Evolutionary conservation across 73 alveolate genomes (phyloP).

Genomic region (Effrenium voratum): DNA sequence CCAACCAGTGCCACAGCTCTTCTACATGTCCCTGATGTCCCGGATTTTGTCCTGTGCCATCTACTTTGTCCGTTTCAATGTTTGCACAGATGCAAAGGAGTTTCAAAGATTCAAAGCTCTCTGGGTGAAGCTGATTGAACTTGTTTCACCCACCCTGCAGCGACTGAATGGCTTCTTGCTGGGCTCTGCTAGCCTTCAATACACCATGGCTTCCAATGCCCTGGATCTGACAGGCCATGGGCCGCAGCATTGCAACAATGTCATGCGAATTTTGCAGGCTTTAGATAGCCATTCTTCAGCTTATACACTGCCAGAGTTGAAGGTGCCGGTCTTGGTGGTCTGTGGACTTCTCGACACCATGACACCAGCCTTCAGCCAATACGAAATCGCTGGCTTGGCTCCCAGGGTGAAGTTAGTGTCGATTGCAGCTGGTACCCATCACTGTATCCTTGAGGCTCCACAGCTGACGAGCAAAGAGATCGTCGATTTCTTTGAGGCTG

Average conservation of each 20-base stretch:
- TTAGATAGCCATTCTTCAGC: constrained; percentile 60
- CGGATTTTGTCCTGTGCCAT: constrained; percentile 74
- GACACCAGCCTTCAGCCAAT: constrained; percentile 88
- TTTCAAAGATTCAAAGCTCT: constrained; percentile 47
- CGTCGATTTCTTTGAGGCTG: constrained; percentile 38
- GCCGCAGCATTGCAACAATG: constrained; percentile 83
- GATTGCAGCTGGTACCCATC: constrained; percentile 89
- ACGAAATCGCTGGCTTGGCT: constrained; percentile 76
- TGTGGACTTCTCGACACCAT: constrained; percentile 63
- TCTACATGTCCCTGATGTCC: constrained; percentile 63
- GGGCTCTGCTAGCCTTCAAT: constrained; percentile 76
- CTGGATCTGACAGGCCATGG: constrained; percentile 84
- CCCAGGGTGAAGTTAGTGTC: constrained; percentile 57
- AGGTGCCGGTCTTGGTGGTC: constrained; percentile 74
- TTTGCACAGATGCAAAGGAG: constrained; percentile 71
- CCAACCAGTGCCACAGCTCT: constrained; percentile 74
- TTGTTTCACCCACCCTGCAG: constrained; percentile 68
- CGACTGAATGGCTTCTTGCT: constrained; percentile 80
- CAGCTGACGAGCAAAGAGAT: constrained; percentile 41
- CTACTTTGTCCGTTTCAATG: constrained; percentile 70
- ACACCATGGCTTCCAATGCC: constrained; percentile 86
- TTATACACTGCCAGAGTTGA: background rate
- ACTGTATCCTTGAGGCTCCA: constrained; percentile 65
- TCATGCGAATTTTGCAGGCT: constrained; percentile 71
- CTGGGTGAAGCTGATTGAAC: constrained; percentile 64